Evolutionary conservation across 2,329 filamentous ascomycete species (phyloP).

Genomic region (Leptographium radiaticola): DNA sequence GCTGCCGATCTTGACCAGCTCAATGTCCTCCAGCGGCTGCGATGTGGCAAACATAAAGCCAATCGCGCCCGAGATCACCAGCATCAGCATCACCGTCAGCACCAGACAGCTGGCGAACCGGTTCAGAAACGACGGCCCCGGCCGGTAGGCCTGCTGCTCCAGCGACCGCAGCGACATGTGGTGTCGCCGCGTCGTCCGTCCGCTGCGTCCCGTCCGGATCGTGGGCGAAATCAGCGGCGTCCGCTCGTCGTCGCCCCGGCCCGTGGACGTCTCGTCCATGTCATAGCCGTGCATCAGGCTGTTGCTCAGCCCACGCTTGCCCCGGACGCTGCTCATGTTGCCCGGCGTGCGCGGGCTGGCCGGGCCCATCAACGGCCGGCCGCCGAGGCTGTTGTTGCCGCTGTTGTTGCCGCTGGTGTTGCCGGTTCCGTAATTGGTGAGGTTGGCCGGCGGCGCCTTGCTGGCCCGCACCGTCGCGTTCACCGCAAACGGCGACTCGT

Average conservation of each 20-base stretch:
- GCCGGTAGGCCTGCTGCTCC: conserved; percentile 53
- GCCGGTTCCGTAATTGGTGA: no score
- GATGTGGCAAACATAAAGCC: conserved; percentile 87
- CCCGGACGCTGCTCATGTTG: conserved; percentile 20
- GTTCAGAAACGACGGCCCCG: conserved; percentile 47
- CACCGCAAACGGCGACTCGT: conserved; percentile 58
- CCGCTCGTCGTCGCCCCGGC: conserved; percentile 72
- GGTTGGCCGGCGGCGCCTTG: conserved; percentile 13
- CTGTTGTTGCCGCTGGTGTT: conserved; percentile 18
- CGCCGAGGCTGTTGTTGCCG: conserved; percentile 21
- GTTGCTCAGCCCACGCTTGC: conserved; percentile 6
- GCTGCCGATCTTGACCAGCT: conserved; percentile 70
- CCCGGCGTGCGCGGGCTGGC: conserved; percentile 48
- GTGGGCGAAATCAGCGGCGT: conserved; percentile 60
- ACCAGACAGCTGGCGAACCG: conserved; percentile 79
- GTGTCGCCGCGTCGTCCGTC: conserved; percentile 40
- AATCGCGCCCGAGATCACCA: conserved; percentile 74
- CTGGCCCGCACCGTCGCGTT: conserved; percentile 48
- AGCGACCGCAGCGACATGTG: conserved; percentile 50
- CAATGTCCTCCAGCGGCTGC: conserved; percentile 68
- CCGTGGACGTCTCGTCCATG: conserved; percentile 55
- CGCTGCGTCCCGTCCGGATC: conserved; percentile 40
- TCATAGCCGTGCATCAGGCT: conserved; percentile 54
- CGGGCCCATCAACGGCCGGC: conserved; percentile 53
- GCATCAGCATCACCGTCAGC: conserved; percentile 65